phyloP scores from a whole-genome alignment of 2,329 filamentous ascomycete genomes.

The Aspergillus niger region DNA sequence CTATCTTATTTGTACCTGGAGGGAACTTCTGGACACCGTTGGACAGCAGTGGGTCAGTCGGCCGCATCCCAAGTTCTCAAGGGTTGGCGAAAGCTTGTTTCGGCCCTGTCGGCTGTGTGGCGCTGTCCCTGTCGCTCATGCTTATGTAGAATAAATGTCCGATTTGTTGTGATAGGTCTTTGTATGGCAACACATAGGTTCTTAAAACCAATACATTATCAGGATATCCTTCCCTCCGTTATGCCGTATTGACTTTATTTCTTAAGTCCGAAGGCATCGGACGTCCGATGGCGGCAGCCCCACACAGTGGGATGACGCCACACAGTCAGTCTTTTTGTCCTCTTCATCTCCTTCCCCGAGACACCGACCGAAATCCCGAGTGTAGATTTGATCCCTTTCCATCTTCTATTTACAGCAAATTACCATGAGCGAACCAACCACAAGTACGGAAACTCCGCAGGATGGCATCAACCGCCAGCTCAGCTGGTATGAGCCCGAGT shows the following conservation, averaged over 20 bases:
- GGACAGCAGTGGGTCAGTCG: background rate
- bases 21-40: background rate
- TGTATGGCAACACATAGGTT: too few species aligned
- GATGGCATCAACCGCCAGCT: background rate
- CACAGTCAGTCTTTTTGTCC: background rate
- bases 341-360: background rate
- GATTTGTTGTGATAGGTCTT: too few species aligned
- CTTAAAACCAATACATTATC: too few species aligned
- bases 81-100: background rate
- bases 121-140: too few species aligned
- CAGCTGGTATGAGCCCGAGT: slow-evolving; percentile 3
- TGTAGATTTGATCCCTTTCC: background rate
- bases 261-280: too few species aligned
- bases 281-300: too few species aligned
- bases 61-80: too few species aligned
- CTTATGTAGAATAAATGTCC: too few species aligned
- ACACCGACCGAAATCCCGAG: background rate
- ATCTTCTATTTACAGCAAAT: background rate
- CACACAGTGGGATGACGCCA: background rate
- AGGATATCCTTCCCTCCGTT: too few species aligned
- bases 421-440: background rate
- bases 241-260: accelerated
- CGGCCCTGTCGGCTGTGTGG: background rate
- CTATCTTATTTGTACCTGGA: background rate
- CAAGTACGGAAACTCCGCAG: background rate